Percentiles rank a stretch among this genome's conserved stretches.
Conservation (phyloP, 106 monocot genomes). For the Gastrodia elata region DNA sequence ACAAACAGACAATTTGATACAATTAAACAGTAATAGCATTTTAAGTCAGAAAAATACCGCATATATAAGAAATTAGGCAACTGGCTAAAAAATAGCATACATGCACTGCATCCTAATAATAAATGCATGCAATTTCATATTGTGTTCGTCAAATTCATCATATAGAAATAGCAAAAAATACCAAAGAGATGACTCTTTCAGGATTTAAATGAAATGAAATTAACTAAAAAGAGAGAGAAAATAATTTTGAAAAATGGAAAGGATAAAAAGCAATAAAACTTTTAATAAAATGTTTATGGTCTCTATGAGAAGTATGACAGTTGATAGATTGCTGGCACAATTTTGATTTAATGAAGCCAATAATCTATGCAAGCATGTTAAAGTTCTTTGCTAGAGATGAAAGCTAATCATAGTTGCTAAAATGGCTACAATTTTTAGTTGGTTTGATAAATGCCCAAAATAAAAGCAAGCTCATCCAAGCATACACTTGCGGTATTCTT, state of each 20-base stretch:
- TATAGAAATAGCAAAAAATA: neutral
- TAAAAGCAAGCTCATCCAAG: neutral
- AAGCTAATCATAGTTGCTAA: neutral
- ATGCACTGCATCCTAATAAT: neutral
- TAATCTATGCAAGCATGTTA: neutral
- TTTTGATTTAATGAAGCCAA: neutral
- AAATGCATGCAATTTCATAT: neutral
- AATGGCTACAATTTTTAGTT: neutral
- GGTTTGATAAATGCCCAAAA: neutral
- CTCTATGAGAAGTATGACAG: neutral
- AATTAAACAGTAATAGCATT: neutral
- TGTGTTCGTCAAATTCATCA: no score
- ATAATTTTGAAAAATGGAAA: no score
- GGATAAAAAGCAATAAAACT: neutral
- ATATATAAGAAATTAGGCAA: neutral
- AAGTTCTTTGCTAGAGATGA: neutral
- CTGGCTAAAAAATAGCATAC: neutral
- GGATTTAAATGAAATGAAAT: no score
- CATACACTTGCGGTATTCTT: neutral
- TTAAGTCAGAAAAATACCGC: neutral
- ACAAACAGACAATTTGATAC: constrained; percentile 5
- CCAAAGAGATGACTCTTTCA: neutral
- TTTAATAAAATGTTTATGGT: neutral
- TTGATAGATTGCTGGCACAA: neutral
- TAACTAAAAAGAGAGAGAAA: no score